A percentile compares a stretch with the other conserved stretches of the same genome.
Conservation (phyloP, 2,329 filamentous ascomycete genomes). For the Sporothrix pallida region DNA sequence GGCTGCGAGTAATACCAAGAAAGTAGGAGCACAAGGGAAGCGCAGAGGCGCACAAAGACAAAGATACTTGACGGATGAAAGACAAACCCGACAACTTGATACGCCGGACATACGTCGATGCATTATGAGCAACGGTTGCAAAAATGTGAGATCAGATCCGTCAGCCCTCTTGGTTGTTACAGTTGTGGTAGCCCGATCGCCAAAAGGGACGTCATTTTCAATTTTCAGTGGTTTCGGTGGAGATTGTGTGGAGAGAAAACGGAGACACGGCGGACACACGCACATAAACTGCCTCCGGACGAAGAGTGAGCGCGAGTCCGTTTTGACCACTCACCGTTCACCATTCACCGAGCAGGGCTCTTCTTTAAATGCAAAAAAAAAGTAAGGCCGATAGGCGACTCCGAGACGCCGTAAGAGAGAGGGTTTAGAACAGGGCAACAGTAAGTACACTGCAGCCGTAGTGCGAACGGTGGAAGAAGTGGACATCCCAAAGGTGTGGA, state of each 20-base stretch:
- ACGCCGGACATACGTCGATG: neutral
- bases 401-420: constrained; percentile 2
- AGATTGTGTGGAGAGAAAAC: constrained; percentile 13
- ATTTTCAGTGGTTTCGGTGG: neutral
- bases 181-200: neutral
- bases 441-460: constrained; percentile 8
- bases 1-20: neutral
- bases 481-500: neutral
- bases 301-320: neutral
- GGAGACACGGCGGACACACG: no score
- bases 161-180: neutral
- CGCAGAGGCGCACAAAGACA: neutral
- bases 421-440: neutral
- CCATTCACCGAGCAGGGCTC: neutral
- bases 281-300: no score
- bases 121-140: neutral
- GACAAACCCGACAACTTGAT: neutral
- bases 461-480: neutral
- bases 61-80: neutral
- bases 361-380: neutral
- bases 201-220: constrained; percentile 5
- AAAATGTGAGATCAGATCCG: neutral
- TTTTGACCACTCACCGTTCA: neutral
- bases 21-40: neutral
- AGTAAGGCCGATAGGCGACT: constrained; percentile 24